phyloP scores from a whole-genome alignment of 768 basidiomycete species.

The Tricholoma sp. region DNA sequence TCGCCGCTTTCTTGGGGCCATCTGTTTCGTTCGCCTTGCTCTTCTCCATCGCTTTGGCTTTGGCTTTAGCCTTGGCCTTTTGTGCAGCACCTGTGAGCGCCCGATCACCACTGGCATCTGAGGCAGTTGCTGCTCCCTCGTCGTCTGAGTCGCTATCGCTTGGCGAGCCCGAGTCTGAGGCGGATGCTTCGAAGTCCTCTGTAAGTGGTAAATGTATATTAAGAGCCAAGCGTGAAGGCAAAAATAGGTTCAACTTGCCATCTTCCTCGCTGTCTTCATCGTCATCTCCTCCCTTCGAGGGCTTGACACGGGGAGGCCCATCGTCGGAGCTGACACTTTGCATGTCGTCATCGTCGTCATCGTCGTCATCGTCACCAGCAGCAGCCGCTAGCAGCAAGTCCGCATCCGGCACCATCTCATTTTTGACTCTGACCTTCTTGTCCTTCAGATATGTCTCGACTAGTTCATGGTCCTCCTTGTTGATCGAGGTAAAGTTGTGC shows the following conservation, averaged over 20 bases:
- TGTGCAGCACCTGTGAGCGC: constrained; percentile 43
- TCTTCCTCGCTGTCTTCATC: constrained; percentile 79
- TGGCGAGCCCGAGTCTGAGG: constrained; percentile 85
- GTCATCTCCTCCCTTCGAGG: constrained; percentile 51
- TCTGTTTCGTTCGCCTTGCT: constrained; percentile 26
- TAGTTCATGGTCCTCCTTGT: constrained; percentile 90
- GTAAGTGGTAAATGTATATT: constrained; percentile 1
- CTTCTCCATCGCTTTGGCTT: constrained; percentile 39
- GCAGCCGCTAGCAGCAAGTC: constrained; percentile 66
- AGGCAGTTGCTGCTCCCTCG: constrained; percentile 74
- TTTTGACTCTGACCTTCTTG: constrained; percentile 92
- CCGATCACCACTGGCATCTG: constrained; percentile 79
- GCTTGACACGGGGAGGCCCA: constrained; percentile 47
- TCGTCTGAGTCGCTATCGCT: constrained; percentile 63
- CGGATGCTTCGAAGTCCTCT: constrained; percentile 92
- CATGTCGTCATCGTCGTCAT: constrained; percentile 82
- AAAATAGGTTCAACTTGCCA: constrained; percentile 33
- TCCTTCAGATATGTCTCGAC: constrained; percentile 82
- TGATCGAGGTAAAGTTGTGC: constrained; percentile 87
- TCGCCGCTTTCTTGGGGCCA: constrained; percentile 31
- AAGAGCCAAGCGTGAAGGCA: constrained; percentile 2
- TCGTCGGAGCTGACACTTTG: constrained; percentile 74
- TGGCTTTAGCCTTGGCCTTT: constrained; percentile 37
- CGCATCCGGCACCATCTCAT: constrained; percentile 89
- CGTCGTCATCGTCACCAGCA: constrained; percentile 62